These are phyloP conservation scores for Sphaerostilbella broomeana DNA, from an alignment of 2,329 filamentous ascomycete genomes.

Conservation along the genomic window DNA sequence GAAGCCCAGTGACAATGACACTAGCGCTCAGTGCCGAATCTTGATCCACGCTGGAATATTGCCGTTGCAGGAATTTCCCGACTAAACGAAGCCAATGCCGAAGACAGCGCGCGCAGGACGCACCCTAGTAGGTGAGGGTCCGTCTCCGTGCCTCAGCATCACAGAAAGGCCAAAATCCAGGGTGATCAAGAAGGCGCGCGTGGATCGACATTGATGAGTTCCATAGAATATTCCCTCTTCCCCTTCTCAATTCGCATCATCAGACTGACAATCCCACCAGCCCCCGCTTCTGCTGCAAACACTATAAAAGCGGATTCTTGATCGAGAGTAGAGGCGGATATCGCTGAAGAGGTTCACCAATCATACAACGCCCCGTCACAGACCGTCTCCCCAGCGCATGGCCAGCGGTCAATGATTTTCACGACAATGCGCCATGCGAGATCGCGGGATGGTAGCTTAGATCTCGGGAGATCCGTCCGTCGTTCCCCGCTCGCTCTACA, in stretches of 20 bases:
- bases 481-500: conserved; percentile 5
- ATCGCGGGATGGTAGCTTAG: conserved; percentile 10
- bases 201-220: not conserved
- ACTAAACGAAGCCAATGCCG: too few relatives aligned
- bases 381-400: not conserved
- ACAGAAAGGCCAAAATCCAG: too few relatives aligned
- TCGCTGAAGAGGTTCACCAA: conserved; percentile 2
- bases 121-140: too few relatives aligned
- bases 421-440: conserved; percentile 1
- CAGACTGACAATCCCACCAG: not conserved
- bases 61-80: too few relatives aligned
- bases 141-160: too few relatives aligned
- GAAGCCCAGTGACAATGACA: too few relatives aligned
- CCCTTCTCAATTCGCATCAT: not conserved
- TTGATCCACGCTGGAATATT: too few relatives aligned
- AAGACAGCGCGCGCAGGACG: too few relatives aligned
- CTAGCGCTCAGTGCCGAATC: too few relatives aligned
- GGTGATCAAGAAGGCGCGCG: too few relatives aligned
- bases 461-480: conserved; percentile 1
- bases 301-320: conserved; percentile 1
- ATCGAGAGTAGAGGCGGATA: not conserved
- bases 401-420: conserved; percentile 2
- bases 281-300: not conserved
- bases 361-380: conserved; percentile 12
- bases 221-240: not conserved